These are phyloP conservation scores for Aspergillus saccharolyticus DNA, from an alignment of 495 filamentous ascomycete genomes.

Conservation along the genomic window DNA sequence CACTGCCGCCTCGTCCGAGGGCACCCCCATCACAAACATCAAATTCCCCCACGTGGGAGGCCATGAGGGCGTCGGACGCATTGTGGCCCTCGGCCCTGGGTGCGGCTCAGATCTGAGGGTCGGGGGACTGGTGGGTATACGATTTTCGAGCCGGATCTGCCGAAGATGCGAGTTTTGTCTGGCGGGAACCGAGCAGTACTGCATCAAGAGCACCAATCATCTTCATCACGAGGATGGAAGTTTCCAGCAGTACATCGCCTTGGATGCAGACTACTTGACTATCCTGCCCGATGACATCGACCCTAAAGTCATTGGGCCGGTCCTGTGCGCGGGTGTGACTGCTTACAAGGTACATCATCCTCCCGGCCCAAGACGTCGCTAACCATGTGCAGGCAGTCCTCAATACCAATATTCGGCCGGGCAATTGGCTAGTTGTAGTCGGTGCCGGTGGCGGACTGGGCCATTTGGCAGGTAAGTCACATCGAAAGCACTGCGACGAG, in stretches of 20 bases:
- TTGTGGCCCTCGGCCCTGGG: conserved; percentile 36
- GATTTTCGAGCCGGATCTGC: conserved; percentile 43
- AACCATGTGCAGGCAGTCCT: conserved; percentile 29
- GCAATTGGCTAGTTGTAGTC: conserved; percentile 43
- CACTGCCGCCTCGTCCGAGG: conserved; percentile 38
- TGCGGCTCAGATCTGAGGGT: conserved; percentile 29
- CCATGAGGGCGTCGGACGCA: conserved; percentile 45
- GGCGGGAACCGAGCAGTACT: conserved; percentile 44
- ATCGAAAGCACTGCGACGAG: not conserved
- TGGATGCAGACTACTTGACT: conserved; percentile 45
- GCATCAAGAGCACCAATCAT: conserved; percentile 41
- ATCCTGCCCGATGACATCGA: conserved; percentile 44
- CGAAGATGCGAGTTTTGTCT: conserved; percentile 46
- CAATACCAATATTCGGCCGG: conserved; percentile 36
- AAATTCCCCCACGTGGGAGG: conserved; percentile 48
- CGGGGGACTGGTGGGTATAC: conserved; percentile 42
- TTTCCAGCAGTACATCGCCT: conserved; percentile 43
- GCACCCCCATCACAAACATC: conserved; percentile 42
- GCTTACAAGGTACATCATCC: conserved; percentile 27
- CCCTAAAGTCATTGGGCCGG: conserved; percentile 37
- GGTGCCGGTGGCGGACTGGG: conserved; percentile 49
- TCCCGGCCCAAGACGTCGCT: not conserved
- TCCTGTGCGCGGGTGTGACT: conserved; percentile 42
- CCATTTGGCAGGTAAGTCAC: conserved; percentile 36
- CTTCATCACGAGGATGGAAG: conserved; percentile 47